phyloP scores from a whole-genome alignment of 2,329 filamentous ascomycete species.

The Pezicula neosporulosa region DNA sequence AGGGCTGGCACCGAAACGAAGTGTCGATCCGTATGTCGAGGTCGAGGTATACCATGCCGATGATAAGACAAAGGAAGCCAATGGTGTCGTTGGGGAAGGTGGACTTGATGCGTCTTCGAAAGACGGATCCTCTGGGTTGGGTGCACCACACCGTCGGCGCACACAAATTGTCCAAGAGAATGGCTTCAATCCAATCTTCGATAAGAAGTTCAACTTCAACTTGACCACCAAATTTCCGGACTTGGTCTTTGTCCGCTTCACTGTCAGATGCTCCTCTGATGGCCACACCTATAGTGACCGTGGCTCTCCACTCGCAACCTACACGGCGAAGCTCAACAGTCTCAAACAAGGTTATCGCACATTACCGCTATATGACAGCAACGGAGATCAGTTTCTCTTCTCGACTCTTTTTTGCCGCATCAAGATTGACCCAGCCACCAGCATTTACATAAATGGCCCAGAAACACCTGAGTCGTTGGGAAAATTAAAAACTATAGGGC shows the following conservation, averaged over 20 bases:
- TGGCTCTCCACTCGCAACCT: conserved; percentile 71
- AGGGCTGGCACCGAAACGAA: conserved; percentile 66
- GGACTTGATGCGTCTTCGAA: conserved; percentile 62
- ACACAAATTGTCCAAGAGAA: conserved; percentile 83
- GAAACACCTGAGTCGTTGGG: conserved; percentile 40
- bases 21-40: conserved; percentile 89
- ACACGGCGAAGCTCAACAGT: conserved; percentile 87
- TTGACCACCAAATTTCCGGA: conserved; percentile 93
- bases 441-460: conserved; percentile 50
- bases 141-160: conserved; percentile 70
- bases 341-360: conserved; percentile 92
- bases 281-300: conserved; percentile 65
- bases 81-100: conserved; percentile 63
- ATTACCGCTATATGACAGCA: conserved; percentile 80
- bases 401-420: conserved; percentile 92
- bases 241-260: conserved; percentile 90
- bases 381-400: conserved; percentile 91
- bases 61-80: conserved; percentile 85
- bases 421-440: conserved; percentile 57
- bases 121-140: conserved; percentile 63
- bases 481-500: conserved; percentile 54
- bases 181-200: conserved; percentile 89
- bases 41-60: conserved; percentile 93
- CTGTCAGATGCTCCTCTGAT: conserved; percentile 81
- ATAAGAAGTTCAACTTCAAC: conserved; percentile 73